Conservation (phyloP, 192 early-diverging fungal genomes). For the Jimgerdemannia lactiflua region DNA sequence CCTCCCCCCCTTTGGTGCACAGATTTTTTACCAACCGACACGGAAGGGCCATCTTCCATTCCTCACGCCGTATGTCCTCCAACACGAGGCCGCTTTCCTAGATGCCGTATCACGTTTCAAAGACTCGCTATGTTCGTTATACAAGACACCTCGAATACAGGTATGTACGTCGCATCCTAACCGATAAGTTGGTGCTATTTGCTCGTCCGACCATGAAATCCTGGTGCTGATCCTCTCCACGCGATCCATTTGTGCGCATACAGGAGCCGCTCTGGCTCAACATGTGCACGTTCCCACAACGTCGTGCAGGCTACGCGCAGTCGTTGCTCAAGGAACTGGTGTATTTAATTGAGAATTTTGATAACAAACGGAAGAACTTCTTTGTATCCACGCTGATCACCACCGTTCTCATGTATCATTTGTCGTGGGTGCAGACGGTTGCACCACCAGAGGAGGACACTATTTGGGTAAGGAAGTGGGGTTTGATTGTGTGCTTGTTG, state of each 20-base stretch:
- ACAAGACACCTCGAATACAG: conserved; percentile 54
- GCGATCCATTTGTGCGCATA: conserved; percentile 3
- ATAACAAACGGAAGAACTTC: conserved; percentile 26
- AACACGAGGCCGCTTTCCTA: conserved; percentile 41
- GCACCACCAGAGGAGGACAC: conserved; percentile 38
- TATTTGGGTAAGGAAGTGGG: background rate
- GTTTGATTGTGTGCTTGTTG: background rate
- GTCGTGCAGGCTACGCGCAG: conserved; percentile 22
- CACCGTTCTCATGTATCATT: conserved; percentile 45
- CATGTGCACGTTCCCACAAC: conserved; percentile 40
- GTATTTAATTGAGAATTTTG: conserved; percentile 26
- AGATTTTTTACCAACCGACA: conserved; percentile 33
- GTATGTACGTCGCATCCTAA: conserved; percentile 13
- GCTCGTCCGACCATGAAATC: too few species aligned
- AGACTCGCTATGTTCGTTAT: conserved; percentile 39
- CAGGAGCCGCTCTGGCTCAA: conserved; percentile 46
- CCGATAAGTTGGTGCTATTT: too few species aligned
- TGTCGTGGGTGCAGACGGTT: conserved; percentile 55
- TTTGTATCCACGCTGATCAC: conserved; percentile 49
- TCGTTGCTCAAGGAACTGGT: conserved; percentile 28
- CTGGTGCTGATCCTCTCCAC: too few species aligned
- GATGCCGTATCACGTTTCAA: conserved; percentile 46
- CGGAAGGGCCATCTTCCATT: conserved; percentile 29
- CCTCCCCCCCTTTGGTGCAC: background rate
- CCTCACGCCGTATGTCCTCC: conserved; percentile 39